Evolutionary conservation across 1,284 basidiomycete genomes (phyloP), one percentile per base, ranked within the genome.

Genomic region (Ganoderma leucocontextum): DNA sequence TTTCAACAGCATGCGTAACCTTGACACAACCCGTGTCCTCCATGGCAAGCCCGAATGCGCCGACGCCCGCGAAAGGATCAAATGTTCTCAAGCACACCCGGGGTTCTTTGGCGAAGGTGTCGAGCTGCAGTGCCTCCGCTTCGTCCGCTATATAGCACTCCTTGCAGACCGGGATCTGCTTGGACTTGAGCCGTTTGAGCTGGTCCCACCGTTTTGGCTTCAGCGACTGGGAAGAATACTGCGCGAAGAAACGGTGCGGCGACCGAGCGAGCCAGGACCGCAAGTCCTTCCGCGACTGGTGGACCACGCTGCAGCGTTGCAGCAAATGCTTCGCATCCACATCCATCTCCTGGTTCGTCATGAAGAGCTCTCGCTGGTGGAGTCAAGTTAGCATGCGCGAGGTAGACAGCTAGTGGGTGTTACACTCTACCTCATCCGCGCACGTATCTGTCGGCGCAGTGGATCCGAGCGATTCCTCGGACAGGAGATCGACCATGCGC

Each of bases 31-130:
- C 81, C 4, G 83, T 81, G 41, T 85, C 80, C 25, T 85, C 83
- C 77, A 93, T 78, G 0, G 86, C 90, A 29, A 85, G 76, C 55
- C 84, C 85, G 74, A 94, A 91, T 12, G 90, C 88, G 15, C 90
- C 90, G 6, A 85, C 84, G 8, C 92, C 92, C 15, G 82, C 86
- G 72, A 92, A 93, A 0, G 90, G 80, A 77, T 93, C 91, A 33
- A 93, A 80, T 0, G 84, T 80, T 2, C 81, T 77, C 25, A 91
- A 73, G n/a, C 0, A 82, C 82, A 2, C 75, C 72, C n/a, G 55
- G n/a, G 29, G 53, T 29, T 13, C 29, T 19, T 33, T 76, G 66
- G 59, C 76, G 69, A 79, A 80, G 13, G 63, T 42, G 8, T 68
- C 47, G 8, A 74, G 75, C 17, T 75, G 72, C 57, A 79, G 72